These are phyloP conservation scores for Skeletonema tropicum DNA, from an alignment of 108 stramenopile species.

Conservation along the genomic window DNA sequence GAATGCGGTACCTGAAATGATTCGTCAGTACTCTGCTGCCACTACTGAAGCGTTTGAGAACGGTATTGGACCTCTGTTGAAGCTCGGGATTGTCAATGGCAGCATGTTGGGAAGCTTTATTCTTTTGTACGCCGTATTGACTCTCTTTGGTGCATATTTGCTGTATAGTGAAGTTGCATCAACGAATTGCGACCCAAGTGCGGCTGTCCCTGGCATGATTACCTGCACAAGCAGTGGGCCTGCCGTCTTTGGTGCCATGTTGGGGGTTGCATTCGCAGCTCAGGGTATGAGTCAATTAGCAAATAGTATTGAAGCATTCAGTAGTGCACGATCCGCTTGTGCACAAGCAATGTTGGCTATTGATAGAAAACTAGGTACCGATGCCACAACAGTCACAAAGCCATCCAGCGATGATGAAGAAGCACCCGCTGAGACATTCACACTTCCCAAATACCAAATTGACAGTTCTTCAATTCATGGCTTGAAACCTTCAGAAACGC, in stretches of 20 bases:
- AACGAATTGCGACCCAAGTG: constrained; percentile 69
- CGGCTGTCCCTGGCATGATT: constrained; percentile 32
- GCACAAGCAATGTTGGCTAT: constrained; percentile 60
- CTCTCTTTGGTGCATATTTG: constrained; percentile 68
- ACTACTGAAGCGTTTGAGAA: constrained; percentile 64
- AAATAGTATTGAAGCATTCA: constrained; percentile 68
- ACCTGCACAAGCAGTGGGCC: constrained; percentile 57
- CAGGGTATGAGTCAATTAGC: constrained; percentile 69
- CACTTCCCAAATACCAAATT: constrained; percentile 56
- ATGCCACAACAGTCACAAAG: constrained; percentile 40
- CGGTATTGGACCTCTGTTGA: constrained; percentile 40
- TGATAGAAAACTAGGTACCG: constrained; percentile 52
- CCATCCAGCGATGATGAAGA: constrained; percentile 26
- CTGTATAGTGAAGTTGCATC: constrained; percentile 62
- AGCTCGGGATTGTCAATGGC: constrained; percentile 69
- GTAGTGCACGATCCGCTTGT: constrained; percentile 61
- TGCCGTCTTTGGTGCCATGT: constrained; percentile 75
- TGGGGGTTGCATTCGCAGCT: constrained; percentile 74
- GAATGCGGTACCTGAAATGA: constrained; percentile 53
- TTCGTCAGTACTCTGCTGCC: constrained; percentile 40
- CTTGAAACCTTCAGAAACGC: constrained; percentile 51
- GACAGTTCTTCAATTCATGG: constrained; percentile 63
- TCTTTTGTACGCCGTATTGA: constrained; percentile 56
- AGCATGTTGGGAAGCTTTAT: constrained; percentile 69
- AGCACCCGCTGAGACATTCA: constrained; percentile 20